Percentiles rank a stretch among this genome's conserved stretches.
Conservation (phyloP, 129 eudicot genomes). For the Saussurea involucrata region DNA sequence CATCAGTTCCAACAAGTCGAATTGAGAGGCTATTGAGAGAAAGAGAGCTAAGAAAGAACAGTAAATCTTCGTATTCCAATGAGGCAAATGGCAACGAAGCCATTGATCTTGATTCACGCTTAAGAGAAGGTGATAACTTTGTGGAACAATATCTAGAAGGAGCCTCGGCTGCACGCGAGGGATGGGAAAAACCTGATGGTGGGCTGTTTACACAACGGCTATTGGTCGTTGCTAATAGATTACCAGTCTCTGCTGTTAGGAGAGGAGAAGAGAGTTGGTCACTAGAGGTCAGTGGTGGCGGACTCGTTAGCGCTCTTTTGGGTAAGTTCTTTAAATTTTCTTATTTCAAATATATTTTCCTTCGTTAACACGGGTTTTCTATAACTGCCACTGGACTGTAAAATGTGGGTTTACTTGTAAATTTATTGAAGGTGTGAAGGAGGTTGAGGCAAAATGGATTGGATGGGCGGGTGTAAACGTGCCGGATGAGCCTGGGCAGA, state of each 20-base stretch:
- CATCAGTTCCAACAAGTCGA: constrained; percentile 45
- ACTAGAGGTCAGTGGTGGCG: constrained; percentile 84
- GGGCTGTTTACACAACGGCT: constrained; percentile 61
- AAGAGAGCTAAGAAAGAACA: constrained; percentile 54
- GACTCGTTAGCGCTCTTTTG: constrained; percentile 83
- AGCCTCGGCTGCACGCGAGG: constrained; percentile 56
- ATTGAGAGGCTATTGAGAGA: constrained; percentile 62
- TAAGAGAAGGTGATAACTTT: constrained; percentile 21
- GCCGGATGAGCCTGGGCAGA: constrained; percentile 89
- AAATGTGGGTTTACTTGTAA: neutral
- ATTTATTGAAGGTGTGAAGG: constrained; percentile 75
- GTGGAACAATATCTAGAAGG: constrained; percentile 57
- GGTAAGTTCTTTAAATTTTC: constrained; percentile 39
- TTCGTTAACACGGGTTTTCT: neutral
- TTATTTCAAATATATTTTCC: neutral
- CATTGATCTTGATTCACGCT: constrained; percentile 36
- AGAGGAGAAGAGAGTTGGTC: constrained; percentile 84
- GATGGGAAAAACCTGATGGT: constrained; percentile 56
- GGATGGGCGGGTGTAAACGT: constrained; percentile 99
- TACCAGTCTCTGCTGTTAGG: constrained; percentile 86
- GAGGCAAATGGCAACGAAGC: constrained; percentile 32
- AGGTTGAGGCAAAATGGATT: constrained; percentile 91
- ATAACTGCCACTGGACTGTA: neutral
- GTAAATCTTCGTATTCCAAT: constrained; percentile 33
- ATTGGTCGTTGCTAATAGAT: constrained; percentile 85